A percentile compares a stretch with the other conserved stretches of the same genome.
Evolutionary conservation across 73 alveolate species (phyloP).

Genomic region (Tetrahymena borealis): DNA sequence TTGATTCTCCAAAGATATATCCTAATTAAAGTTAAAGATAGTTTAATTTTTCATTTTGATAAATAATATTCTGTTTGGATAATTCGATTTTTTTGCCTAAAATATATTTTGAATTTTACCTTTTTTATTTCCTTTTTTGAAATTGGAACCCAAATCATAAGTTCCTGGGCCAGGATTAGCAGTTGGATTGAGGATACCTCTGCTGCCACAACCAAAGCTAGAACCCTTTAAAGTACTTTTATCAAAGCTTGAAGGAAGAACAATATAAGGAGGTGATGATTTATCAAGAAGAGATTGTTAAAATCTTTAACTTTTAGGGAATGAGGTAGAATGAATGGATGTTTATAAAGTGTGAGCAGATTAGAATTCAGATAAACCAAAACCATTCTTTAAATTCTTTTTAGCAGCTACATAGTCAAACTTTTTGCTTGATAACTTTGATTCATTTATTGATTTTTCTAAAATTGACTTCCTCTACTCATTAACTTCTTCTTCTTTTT

Average conservation of each 20-base stretch:
- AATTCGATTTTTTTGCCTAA: too few species aligned
- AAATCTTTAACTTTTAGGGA: background rate
- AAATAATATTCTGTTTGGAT: too few species aligned
- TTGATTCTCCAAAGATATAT: background rate
- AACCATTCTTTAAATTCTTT: background rate
- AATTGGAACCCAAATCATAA: background rate
- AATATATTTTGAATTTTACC: too few species aligned
- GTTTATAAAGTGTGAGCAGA: background rate
- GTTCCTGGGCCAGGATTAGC: background rate
- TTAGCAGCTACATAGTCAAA: background rate
- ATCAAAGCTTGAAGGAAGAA: background rate
- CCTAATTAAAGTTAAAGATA: too few species aligned
- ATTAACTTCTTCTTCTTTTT: background rate
- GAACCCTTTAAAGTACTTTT: background rate
- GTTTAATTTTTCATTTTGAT: too few species aligned
- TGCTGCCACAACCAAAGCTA: background rate
- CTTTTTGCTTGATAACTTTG: background rate
- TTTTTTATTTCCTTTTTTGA: background rate
- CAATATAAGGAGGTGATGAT: background rate
- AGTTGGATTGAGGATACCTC: background rate
- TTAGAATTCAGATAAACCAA: background rate
- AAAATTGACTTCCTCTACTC: background rate
- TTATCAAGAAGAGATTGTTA: background rate
- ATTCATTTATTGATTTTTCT: background rate
- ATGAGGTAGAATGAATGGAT: background rate